Evolutionary conservation across 495 filamentous ascomycete species (phyloP).

Genomic region (Aspergillus nidulans): DNA sequence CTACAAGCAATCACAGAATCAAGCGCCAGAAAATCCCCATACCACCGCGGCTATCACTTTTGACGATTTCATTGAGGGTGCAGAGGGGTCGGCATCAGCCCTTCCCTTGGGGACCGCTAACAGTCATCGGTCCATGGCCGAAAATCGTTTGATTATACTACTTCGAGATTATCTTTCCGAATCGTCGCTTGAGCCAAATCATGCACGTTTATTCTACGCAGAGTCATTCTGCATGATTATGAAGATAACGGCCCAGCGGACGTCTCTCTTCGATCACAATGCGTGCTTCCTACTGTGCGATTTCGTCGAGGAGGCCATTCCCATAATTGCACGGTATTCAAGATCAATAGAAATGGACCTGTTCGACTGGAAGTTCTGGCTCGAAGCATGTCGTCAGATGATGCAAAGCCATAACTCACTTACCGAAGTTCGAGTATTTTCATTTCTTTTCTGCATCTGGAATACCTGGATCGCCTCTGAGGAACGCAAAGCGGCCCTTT

Average conservation of each 20-base stretch:
- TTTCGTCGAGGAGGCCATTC: slow-evolving; percentile 76
- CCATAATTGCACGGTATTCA: slow-evolving; percentile 55
- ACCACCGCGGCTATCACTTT: slow-evolving; percentile 64
- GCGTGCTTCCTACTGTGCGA: slow-evolving; percentile 92
- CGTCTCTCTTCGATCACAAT: slow-evolving; percentile 78
- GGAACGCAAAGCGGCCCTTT: slow-evolving; percentile 65
- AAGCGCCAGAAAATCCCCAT: slow-evolving; percentile 46
- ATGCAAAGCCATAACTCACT: slow-evolving; percentile 86
- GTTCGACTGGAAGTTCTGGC: slow-evolving; percentile 87
- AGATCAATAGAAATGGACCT: slow-evolving; percentile 41
- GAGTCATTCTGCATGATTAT: slow-evolving; percentile 71
- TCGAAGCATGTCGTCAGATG: slow-evolving; percentile 77
- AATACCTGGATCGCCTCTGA: slow-evolving; percentile 63
- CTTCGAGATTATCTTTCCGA: slow-evolving; percentile 81
- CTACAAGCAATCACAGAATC: slow-evolving; percentile 58
- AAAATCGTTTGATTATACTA: slow-evolving; percentile 84
- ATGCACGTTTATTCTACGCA: slow-evolving; percentile 66
- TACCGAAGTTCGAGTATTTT: slow-evolving; percentile 84
- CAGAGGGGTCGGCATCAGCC: slow-evolving; percentile 66
- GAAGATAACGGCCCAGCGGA: slow-evolving; percentile 67
- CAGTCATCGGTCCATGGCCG: slow-evolving; percentile 76
- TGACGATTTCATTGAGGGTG: slow-evolving; percentile 65
- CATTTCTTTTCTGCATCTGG: slow-evolving; percentile 84
- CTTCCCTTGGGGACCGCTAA: slow-evolving; percentile 65
- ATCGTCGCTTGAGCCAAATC: slow-evolving; percentile 50